Conservation (phyloP, 805 yeast genomes). For the Pichia heedii region DNA sequence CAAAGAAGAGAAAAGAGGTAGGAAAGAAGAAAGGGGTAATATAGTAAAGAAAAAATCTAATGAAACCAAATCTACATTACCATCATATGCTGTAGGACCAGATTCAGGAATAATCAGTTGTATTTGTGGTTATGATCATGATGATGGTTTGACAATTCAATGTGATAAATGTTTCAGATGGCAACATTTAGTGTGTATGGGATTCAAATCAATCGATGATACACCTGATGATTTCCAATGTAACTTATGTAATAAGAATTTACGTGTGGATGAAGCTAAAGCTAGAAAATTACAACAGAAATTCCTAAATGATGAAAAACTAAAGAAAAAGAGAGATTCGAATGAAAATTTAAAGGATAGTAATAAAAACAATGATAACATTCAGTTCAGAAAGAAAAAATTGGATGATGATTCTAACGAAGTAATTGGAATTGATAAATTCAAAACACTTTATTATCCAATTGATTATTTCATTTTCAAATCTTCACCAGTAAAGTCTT, state of each 20-base stretch:
- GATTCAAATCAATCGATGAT: conserved; percentile 56
- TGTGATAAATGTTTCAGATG: conserved; percentile 88
- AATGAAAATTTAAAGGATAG: neutral
- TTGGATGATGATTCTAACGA: conserved; percentile 30
- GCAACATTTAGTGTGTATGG: conserved; percentile 94
- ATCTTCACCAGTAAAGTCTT: conserved; percentile 26
- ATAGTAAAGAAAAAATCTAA: neutral
- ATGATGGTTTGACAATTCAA: conserved; percentile 90
- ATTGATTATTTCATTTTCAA: conserved; percentile 40
- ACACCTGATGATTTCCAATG: conserved; percentile 82
- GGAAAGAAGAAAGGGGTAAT: neutral
- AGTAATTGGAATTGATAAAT: conserved; percentile 36
- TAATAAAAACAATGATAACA: conserved; percentile 6
- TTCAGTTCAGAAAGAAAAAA: conserved; percentile 24
- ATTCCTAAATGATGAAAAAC: conserved; percentile 19
- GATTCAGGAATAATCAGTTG: conserved; percentile 86
- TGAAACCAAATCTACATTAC: conserved; percentile 7
- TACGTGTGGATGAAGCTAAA: conserved; percentile 33
- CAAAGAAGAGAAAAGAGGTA: neutral
- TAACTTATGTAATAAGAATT: conserved; percentile 53
- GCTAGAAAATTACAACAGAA: conserved; percentile 29
- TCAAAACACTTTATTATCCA: conserved; percentile 44
- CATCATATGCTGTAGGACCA: conserved; percentile 57
- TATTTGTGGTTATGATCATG: conserved; percentile 78
- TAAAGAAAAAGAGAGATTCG: conserved; percentile 22